Evolutionary conservation across 768 basidiomycete species (phyloP), one percentile per base, ranked within the genome.

Genomic region (Lanmaoa pseudosensibilis): DNA sequence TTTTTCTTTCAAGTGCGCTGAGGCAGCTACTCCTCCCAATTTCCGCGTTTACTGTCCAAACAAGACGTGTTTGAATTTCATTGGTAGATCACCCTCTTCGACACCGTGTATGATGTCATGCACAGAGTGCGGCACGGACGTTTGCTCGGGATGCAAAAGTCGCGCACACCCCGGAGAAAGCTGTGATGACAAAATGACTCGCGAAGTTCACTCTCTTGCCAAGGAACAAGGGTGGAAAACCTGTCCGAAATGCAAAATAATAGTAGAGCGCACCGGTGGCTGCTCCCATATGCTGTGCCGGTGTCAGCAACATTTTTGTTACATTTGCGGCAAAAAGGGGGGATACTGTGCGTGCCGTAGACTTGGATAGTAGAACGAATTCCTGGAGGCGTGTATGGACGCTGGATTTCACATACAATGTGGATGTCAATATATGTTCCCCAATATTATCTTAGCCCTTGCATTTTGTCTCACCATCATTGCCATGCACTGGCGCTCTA

Each of bases 261-360:
- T 87, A 48, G 77, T 87, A 36, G 86, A 87, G 60, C 75, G 84
- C 5, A 50, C 66, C 4, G 41, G 62, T 2, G 86, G 86, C 4
- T 87, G 86, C 58, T 73, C 74, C 65, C 81, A 84, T 53, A 87
- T 88, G 75, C 74, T 73, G 5, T 88, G 86, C 59, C 73, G 77
- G 21, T 86, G 85, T 30, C 23, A 23, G 1, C 50, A 60, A 23
- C 15, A 37, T 1, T 70, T 70, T 52, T 70, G 69, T 27, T 70
- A 70, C 34, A 3, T 0, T 1, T 70, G 69, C 21, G 70, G 65
- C 2, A 10, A 8, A 15, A 54, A 46, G 32, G 60, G 62, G 60
- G 19, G 11, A 0, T 1, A 1, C 1, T 61, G 69, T 41, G 3
- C 0, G 12, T 64, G 69, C 19, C n/a, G n/a, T n/a, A n/a, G n/a